These are phyloP conservation scores for Calophaca sinica DNA, from an alignment of 306 rosid genomes.

Conservation along the genomic window DNA sequence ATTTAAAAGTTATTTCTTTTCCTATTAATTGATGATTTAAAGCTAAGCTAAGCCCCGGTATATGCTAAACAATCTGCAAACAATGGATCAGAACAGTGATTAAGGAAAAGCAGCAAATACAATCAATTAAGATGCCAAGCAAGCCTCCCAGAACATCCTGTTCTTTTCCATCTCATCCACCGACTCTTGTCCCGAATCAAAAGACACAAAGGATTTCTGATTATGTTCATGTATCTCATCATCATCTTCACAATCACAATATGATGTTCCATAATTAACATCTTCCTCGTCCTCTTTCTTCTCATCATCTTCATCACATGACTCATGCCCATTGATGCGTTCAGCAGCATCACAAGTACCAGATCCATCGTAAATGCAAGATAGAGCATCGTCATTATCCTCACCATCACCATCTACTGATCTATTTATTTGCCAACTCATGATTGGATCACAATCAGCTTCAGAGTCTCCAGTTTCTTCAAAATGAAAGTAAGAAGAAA, in stretches of 20 bases:
- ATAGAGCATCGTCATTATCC: slow-evolving; percentile 65
- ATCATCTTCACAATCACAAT: slow-evolving; percentile 8
- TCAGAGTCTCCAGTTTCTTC: slow-evolving; percentile 93
- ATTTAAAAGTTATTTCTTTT: no score
- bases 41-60: no score
- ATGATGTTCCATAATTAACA: slow-evolving; percentile 42
- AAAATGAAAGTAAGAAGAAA: slow-evolving; percentile 59
- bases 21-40: no score
- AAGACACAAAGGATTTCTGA: slow-evolving; percentile 59
- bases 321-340: not conserved
- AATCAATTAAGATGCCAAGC: slow-evolving; percentile 66
- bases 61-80: no score
- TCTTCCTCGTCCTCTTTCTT: slow-evolving; percentile 23
- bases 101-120: no score
- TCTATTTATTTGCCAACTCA: slow-evolving; percentile 17
- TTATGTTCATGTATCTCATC: slow-evolving; percentile 35
- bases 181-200: slow-evolving; percentile 59
- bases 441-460: slow-evolving; percentile 39
- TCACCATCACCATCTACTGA: slow-evolving; percentile 46
- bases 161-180: slow-evolving; percentile 84
- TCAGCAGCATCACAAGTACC: slow-evolving; percentile 38
- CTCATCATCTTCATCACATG: not conserved
- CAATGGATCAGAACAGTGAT: no score
- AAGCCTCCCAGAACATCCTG: slow-evolving; percentile 90
- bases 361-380: slow-evolving; percentile 66